A percentile compares a stretch with the other conserved stretches of the same genome.
These are phyloP conservation scores for Canariomyces notabilis DNA, from an alignment of 2,329 filamentous ascomycete genomes.

Conservation along the genomic window DNA sequence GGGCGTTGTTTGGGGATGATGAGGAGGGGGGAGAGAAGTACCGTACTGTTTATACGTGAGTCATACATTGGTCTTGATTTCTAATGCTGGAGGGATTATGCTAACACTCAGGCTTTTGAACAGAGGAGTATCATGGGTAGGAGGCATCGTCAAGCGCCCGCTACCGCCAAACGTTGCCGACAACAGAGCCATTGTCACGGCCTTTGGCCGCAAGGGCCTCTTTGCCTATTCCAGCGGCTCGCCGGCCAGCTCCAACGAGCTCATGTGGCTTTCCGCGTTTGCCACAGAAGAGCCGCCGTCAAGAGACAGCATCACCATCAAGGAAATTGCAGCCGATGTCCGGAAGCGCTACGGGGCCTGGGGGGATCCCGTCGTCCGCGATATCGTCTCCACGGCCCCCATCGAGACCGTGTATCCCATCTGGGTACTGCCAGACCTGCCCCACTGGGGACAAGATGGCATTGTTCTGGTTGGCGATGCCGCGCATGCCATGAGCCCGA, in stretches of 20 bases:
- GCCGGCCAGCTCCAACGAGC: conserved; percentile 2
- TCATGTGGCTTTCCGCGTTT: conserved; percentile 14
- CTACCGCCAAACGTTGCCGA: not conserved
- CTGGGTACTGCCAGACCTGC: conserved; percentile 12
- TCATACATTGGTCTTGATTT: not conserved
- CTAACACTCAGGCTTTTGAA: not conserved
- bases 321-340: conserved; percentile 9
- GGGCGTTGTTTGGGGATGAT: conserved; percentile 3
- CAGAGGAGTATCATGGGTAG: conserved; percentile 1
- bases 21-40: not conserved
- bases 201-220: conserved; percentile 10
- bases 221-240: conserved; percentile 10
- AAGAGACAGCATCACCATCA: not conserved
- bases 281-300: conserved; percentile 8
- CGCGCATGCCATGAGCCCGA: conserved; percentile 47
- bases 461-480: conserved; percentile 45
- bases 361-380: conserved; percentile 9
- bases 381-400: conserved; percentile 10
- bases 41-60: not conserved
- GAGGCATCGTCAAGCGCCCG: not conserved
- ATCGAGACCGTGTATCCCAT: conserved; percentile 13
- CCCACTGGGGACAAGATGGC: conserved; percentile 11
- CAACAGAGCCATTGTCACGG: conserved; percentile 14
- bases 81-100: not conserved
- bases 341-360: conserved; percentile 7